A percentile compares a stretch with the other conserved stretches of the same genome.
Conservation (phyloP, 2,329 filamentous ascomycete genomes). For the Verticillium zaregamsianum region DNA sequence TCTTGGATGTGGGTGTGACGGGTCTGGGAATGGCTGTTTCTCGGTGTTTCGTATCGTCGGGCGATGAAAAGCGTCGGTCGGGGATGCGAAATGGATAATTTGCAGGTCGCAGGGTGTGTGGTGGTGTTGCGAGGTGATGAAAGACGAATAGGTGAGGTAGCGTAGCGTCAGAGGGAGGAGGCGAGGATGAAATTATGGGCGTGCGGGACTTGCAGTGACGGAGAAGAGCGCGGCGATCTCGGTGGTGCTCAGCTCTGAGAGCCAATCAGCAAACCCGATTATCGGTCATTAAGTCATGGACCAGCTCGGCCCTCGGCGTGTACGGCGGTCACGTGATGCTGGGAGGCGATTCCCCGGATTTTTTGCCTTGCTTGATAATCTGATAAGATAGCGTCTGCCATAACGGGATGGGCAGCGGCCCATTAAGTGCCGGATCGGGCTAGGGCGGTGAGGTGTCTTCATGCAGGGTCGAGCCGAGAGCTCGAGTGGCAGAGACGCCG, state of each 20-base stretch:
- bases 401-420: not conserved
- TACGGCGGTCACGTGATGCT: not conserved
- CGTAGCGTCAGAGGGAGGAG: not conserved
- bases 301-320: conserved; percentile 13
- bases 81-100: not conserved
- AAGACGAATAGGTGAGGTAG: conserved; percentile 15
- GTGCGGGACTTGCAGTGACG: conserved; percentile 14
- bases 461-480: not conserved
- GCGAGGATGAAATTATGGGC: conserved; percentile 2
- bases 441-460: not conserved
- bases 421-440: not conserved
- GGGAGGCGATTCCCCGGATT: not conserved
- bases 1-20: conserved; percentile 20
- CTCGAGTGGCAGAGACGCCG: not conserved
- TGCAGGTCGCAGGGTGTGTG: conserved; percentile 14
- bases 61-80: not conserved
- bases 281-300: conserved; percentile 6
- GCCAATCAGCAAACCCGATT: conserved; percentile 10
- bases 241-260: conserved; percentile 5
- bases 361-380: not conserved
- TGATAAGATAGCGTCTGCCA: not conserved
- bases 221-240: conserved; percentile 13
- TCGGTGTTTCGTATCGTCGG: not conserved
- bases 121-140: conserved; percentile 18
- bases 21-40: not conserved